Evolutionary conservation across 2,329 filamentous ascomycete genomes (phyloP).

Genomic region (Capronia coronata): DNA sequence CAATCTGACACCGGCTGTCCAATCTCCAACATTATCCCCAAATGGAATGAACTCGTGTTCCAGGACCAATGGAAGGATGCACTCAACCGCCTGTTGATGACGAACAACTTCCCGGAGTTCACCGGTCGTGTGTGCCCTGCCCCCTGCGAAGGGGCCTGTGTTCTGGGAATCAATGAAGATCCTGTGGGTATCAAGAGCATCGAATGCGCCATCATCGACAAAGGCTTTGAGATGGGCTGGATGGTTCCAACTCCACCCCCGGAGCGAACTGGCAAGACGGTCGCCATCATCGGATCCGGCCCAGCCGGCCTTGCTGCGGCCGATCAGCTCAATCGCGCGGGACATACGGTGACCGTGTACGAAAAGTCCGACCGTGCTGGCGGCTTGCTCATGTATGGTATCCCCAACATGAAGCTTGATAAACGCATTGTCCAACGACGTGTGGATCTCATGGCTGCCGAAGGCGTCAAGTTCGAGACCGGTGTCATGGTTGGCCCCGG

Average conservation of each 20-base stretch:
- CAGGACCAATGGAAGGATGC: conserved; percentile 81
- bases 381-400: conserved; percentile 95
- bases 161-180: conserved; percentile 93
- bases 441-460: conserved; percentile 87
- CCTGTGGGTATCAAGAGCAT: conserved; percentile 98
- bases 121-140: conserved; percentile 95
- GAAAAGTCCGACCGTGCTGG: conserved; percentile 87
- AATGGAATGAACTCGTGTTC: conserved; percentile 82
- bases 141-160: conserved; percentile 92
- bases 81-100: conserved; percentile 84
- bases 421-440: conserved; percentile 94
- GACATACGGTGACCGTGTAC: conserved; percentile 82
- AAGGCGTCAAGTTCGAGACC: conserved; percentile 78
- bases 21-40: conserved; percentile 95
- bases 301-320: conserved; percentile 84
- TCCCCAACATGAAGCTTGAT: conserved; percentile 99
- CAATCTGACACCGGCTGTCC: conserved; percentile 94
- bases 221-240: conserved; percentile 97
- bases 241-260: conserved; percentile 78
- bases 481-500: conserved; percentile 72
- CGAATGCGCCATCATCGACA: conserved; percentile 95
- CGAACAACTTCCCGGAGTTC: conserved; percentile 98
- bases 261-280: conserved; percentile 75
- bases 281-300: conserved; percentile 86
- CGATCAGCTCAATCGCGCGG: conserved; percentile 89